Conservation (phyloP, 768 basidiomycete genomes). For the Macrocybe gigantea region DNA sequence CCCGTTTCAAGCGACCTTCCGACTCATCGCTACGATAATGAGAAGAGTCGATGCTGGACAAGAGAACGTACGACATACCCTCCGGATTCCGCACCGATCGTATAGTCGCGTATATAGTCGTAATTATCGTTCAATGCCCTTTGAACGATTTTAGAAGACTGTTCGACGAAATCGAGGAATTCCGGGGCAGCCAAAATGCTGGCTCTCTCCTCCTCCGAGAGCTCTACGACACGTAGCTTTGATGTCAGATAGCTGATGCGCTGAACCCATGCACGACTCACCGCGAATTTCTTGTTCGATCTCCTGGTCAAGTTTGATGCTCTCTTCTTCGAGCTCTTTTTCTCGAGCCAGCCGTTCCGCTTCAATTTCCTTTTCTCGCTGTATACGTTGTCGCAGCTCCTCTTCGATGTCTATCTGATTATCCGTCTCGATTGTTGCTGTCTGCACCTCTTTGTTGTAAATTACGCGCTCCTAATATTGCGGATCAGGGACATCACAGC, state of each 20-base stretch:
- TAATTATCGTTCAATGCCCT: constrained; percentile 92
- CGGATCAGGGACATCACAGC: background rate
- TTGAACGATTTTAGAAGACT: constrained; percentile 92
- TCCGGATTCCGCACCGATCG: constrained; percentile 79
- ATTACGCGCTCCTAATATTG: constrained; percentile 61
- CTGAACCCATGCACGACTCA: constrained; percentile 14
- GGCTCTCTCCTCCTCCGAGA: constrained; percentile 81
- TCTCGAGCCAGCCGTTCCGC: constrained; percentile 65
- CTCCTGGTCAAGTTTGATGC: constrained; percentile 76
- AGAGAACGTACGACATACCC: constrained; percentile 45
- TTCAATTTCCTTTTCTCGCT: constrained; percentile 64
- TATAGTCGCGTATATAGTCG: constrained; percentile 96
- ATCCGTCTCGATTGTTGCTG: constrained; percentile 57
- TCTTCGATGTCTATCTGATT: constrained; percentile 52
- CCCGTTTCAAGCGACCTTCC: constrained; percentile 86
- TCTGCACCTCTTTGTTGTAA: constrained; percentile 85
- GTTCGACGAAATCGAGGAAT: constrained; percentile 91
- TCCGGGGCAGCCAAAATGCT: constrained; percentile 84
- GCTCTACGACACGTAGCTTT: constrained; percentile 38
- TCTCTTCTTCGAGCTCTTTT: constrained; percentile 78
- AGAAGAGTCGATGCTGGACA: background rate
- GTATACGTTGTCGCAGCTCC: constrained; percentile 66
- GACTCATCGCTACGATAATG: constrained; percentile 65
- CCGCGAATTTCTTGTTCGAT: constrained; percentile 86
- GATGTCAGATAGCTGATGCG: background rate